Evolutionary conservation across 768 basidiomycete species (phyloP), one percentile per base, ranked within the genome.

Genomic region (Ramaria rubella): DNA sequence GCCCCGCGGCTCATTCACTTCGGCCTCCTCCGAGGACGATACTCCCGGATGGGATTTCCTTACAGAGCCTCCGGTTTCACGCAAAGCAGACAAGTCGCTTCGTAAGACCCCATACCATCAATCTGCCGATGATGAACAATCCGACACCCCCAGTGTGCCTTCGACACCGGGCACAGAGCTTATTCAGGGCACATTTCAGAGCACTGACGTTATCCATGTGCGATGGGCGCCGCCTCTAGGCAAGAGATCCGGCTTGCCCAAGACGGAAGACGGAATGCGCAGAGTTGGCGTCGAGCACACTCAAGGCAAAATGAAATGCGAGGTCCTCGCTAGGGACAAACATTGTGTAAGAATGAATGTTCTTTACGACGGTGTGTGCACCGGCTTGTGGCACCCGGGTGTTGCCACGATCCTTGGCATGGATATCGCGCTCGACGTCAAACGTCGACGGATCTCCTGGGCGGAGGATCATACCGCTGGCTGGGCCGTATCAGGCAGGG

Each of bases 331-430:
- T 29, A 21, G 80, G 78, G 60, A 62, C 11, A 48, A 61, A 3
- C 62, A 67, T 15, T 86, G 87, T 17, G 68, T 86, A 17, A 61
- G 85, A 31, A 77, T 90, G 76, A 74, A 78, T 40, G 68, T 90
- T 15, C 81, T 85, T 55, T 90, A 88, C 66, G 83, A 81, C 59
- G 87, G 79, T 36, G 78, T 80, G 2, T 90, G 87, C 69, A 83
- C 80, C 59, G 86, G 86, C 12, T 71, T 91, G 43, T 91, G 87
- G 86, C 90, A 83, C 64, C 83, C 87, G 38, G 90, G 88, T 2
- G 88, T 90, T 4, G 90, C 90, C 3, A 90, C 86, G 3, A 72
- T 89, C 62, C 74, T 92, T 19, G 90, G 87, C 9, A 72, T 91
- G 76, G 89, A 91, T 62, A 77, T 89, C 30, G 78, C 79, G 11